Base-by-base conservation (phyloP, 805 yeast genomes). In the Candida saitoana region DNA sequence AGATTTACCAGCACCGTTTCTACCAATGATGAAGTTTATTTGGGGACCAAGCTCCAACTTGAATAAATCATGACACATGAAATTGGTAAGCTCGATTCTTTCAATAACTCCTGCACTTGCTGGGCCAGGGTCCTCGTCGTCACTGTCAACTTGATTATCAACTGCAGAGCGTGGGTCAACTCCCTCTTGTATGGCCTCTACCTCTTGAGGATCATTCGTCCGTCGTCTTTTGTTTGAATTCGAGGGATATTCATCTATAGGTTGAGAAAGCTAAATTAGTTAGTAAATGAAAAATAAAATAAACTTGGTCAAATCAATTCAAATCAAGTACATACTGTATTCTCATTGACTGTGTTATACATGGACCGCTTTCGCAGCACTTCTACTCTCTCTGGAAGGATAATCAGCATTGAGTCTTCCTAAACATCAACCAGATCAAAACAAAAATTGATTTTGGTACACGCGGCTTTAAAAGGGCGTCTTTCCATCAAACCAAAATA, bases 1-100 rank as follows among this genome's bases (percentile, higher is more conserved):
- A 56, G 87, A 78, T 56, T 90, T 90, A 22, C 98, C 98, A 30
- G 90, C 80, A 2, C 98, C 98, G 55, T 90, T 90, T 43, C 84
- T 73, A 16, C 98, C 98, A 31, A 87, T 83, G 43, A 90, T 87
- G 56, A 90, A 85, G 59, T 90, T 90, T 50, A 90, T 71, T 41
- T 82, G 78, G 0, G 91, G 89, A 1, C 93, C 93, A 24, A 90
- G 72, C 3, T 73, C 76, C 6, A 93, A 63, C 42, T 79, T 80
- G 54, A 93, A 87, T 42, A 86, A 78, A 36, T 79, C 83, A 57
- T 93, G 99, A 49, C 95, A 88, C 96, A 88, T 88, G 59, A 88
- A 88, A 64, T 88, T 87, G 45, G 75, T 73, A 34, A 90, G 64
- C 18, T 71, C 71, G 2, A 90, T 73, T 34, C 70, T 69, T 50